Base-by-base conservation (phyloP, 176 grass and related monocot genomes). In the Calamus simplicifolius region DNA sequence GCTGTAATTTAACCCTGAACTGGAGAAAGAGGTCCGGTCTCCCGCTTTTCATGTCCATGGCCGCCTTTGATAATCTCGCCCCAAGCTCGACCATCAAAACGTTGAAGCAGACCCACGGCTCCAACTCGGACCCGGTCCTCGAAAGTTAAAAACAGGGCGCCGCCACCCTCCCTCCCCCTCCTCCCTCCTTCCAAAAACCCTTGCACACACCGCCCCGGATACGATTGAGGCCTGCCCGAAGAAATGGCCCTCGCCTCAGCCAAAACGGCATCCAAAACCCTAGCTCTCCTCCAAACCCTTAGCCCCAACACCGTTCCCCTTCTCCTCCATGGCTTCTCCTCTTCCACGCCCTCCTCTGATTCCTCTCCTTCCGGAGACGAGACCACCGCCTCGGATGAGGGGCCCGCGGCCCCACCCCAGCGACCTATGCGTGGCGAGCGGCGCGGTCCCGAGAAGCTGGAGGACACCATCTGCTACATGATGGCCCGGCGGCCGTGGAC, bases 401-500 rank as follows among this genome's bases (percentile, higher is more conserved):
- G 57, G 1, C 3, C 43, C 48, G 2, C 2, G 8, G 8, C 1
- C 17, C 60, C 6, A 69, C 57, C 43, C 56, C 19, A 2, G 19
- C 52, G 8, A 8, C 23, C 70, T 10, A 5, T 50, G 50, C 19
- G 19, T 52, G 56, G 58, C 59, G n/a, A 30, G 31, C 52, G 25
- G 52, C 62, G 15, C 0, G 60, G 63, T 12, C 67, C 76, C 30
- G 84, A 88, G 63, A 78, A 62, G 3, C 78, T 87, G 27, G 72
- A 93, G 70, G 84, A 93, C 66, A 97, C 87, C 29, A 78, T 97
- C 51, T 79, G 85, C n/a, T 56, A 77, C 72, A 91, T 97, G 87
- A 97, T 97, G 81, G 69, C 81, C 0, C 77, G 62, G 18, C 87
- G 93, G 13, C 85, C 49, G 12, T 97, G 87, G 93, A 97, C 87